Base-by-base conservation (phyloP, 2,329 filamentous ascomycete species). In the Aspergillus luchuensis region DNA sequence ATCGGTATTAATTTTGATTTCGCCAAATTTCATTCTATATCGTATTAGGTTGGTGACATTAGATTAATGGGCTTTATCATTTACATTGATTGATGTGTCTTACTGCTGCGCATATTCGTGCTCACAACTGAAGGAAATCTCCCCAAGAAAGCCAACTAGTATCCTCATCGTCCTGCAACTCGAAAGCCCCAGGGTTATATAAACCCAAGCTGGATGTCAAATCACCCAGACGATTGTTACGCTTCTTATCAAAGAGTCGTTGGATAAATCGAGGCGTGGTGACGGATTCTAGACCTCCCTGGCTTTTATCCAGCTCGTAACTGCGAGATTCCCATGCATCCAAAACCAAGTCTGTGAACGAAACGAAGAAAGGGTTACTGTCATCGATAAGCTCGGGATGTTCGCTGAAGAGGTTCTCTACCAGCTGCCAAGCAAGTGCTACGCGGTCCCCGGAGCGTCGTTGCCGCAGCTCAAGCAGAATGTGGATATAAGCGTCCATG, bases 401-500 rank as follows among this genome's bases (percentile, higher is more conserved):
- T 11, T 47, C 54, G 11, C 3, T 15, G 28, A 38, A 56, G 8
- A 56, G 25, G 1, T 25, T n/a, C 28, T 56, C 54, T 5, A 56
- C 28, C 41, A 56, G 11, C 8, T 21, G 7, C 54, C 54, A 56
- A 4, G 54, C 54, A 6, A 39, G 8, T 5, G 7, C 13, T 5
- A 56, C 54, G n/a, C 41, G 8, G 4, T 38, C 54, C n/a, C 54
- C 43, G 2, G 41, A 19, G 21, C 28, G 17, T 8, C 54, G 41
- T 2, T 11, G 25, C n/a, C 54, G 8, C 17, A 56, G 13, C 10
- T 49, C 54, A 15, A 43, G 49, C 3, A 56, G 5, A 1, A 56
- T 8, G 41, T 47, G 49, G 25, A 56, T 56, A 38, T 56, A 56
- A 15, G 41, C 54, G 10, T 56, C 54, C n/a, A 56, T 36, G 2